phyloP scores from a whole-genome alignment of 208 protist genomes.

The Leishmania braziliensis region DNA sequence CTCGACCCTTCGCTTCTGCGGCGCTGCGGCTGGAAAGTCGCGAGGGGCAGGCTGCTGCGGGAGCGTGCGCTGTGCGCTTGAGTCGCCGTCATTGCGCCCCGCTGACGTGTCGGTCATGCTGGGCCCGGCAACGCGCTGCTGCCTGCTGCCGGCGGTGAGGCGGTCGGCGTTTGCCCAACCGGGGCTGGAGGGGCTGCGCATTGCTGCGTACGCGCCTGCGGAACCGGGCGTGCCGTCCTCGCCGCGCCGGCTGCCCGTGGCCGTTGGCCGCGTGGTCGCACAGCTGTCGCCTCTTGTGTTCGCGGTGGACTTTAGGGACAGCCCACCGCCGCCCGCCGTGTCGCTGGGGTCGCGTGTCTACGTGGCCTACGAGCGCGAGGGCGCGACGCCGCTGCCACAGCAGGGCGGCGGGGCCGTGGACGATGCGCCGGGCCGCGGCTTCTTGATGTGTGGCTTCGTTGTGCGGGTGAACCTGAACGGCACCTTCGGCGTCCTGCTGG shows the following conservation, averaged over 20 bases:
- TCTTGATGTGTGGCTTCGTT: conserved; percentile 74
- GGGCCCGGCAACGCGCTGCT: no score
- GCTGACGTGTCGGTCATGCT: no score
- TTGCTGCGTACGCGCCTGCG: conserved; percentile 46
- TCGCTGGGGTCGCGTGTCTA: conserved; percentile 55
- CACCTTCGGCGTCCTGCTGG: conserved; percentile 80
- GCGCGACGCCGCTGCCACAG: no score
- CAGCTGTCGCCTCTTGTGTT: conserved; percentile 36
- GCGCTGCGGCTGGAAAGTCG: no score
- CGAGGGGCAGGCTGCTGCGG: no score
- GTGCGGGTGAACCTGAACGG: conserved; percentile 79
- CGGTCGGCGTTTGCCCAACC: conserved; percentile 35
- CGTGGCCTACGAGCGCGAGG: no score
- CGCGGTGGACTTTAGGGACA: conserved; percentile 37
- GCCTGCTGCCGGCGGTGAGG: conserved; percentile 16
- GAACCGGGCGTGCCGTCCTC: conserved; percentile 27
- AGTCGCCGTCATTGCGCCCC: no score
- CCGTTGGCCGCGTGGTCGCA: conserved; percentile 72
- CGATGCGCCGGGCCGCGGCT: no score
- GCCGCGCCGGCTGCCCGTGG: conserved; percentile 43
- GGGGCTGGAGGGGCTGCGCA: conserved; percentile 59
- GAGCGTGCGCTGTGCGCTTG: no score
- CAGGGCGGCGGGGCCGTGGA: no score
- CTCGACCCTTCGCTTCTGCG: no score
- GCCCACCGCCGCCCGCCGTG: conserved; percentile 14